These are phyloP conservation scores for Trichoderma sp. DNA, from an alignment of 2,329 filamentous ascomycete species.

Conservation along the genomic window DNA sequence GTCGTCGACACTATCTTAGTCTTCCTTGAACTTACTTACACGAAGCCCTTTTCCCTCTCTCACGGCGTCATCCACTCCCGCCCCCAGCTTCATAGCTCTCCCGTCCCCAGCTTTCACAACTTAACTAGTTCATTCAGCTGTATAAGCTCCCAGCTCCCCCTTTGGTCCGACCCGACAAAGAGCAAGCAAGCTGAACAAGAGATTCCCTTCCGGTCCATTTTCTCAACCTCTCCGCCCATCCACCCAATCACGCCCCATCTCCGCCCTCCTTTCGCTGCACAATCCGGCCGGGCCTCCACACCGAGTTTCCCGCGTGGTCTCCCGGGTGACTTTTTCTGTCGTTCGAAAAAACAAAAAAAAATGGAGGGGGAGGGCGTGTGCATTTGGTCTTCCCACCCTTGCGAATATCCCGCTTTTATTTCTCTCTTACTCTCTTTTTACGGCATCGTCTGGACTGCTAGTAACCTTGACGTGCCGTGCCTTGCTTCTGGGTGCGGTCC, in stretches of 20 bases:
- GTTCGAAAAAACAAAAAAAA: not conserved
- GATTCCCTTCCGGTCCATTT: constrained; percentile 7
- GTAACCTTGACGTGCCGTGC: not conserved
- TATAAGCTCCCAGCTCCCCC: not conserved
- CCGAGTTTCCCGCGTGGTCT: constrained; percentile 14
- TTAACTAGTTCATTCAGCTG: not conserved
- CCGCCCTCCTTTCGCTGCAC: not conserved
- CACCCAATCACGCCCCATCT: constrained; percentile 1
- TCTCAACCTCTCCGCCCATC: not conserved
- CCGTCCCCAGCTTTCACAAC: not conserved
- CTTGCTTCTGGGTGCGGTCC: not conserved
- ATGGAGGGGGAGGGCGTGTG: not conserved
- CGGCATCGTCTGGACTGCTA: not conserved
- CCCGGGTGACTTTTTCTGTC: constrained; percentile 4
- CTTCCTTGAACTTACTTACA: not conserved
- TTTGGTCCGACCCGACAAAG: not conserved
- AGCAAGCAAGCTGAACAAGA: not conserved
- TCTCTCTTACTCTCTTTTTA: not conserved
- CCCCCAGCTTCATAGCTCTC: not conserved
- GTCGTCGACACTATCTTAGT: not conserved
- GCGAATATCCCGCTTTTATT: not conserved
- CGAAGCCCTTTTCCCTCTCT: not conserved
- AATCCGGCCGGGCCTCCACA: constrained; percentile 6
- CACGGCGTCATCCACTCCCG: not conserved
- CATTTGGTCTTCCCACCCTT: not conserved